phyloP scores from a whole-genome alignment of 306 rosid genomes.

The Castanea mollissima region DNA sequence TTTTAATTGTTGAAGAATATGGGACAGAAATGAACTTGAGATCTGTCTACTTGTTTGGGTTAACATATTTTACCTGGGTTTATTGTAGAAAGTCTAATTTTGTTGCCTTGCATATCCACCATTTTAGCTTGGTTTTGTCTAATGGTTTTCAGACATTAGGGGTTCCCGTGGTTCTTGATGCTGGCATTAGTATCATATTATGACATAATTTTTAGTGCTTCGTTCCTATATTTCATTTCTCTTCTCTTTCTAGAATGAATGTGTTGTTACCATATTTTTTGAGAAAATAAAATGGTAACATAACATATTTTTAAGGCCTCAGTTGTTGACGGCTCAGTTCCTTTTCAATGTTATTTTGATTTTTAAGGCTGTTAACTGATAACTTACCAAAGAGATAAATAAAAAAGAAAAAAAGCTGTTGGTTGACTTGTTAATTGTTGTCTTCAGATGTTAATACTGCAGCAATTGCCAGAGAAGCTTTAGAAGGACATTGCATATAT shows the following conservation, averaged over 20 bases:
- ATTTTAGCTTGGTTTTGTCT: neutral
- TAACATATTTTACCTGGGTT: neutral
- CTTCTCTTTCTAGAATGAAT: neutral
- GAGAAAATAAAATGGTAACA: too few relatives aligned
- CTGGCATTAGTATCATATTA: neutral
- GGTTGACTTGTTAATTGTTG: constrained; percentile 7
- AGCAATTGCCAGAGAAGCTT: constrained; percentile 80
- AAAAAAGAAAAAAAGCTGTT: neutral
- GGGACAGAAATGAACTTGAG: neutral
- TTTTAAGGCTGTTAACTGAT: too few relatives aligned
- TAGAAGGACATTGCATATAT: constrained; percentile 96
- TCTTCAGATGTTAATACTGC: constrained; percentile 62
- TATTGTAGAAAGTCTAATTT: neutral
- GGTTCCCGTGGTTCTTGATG: neutral
- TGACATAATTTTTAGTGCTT: neutral
- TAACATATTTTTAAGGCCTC: neutral
- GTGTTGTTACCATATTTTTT: neutral
- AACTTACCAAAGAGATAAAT: too few relatives aligned
- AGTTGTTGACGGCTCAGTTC: neutral
- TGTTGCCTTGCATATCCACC: neutral
- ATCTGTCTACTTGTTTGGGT: neutral
- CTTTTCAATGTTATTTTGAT: neutral
- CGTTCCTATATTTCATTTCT: neutral
- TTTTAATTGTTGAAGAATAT: neutral
- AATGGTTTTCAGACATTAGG: too few relatives aligned